Conservation (phyloP, 148 eudicot genomes). For the Fagopyrum tataricum region DNA sequence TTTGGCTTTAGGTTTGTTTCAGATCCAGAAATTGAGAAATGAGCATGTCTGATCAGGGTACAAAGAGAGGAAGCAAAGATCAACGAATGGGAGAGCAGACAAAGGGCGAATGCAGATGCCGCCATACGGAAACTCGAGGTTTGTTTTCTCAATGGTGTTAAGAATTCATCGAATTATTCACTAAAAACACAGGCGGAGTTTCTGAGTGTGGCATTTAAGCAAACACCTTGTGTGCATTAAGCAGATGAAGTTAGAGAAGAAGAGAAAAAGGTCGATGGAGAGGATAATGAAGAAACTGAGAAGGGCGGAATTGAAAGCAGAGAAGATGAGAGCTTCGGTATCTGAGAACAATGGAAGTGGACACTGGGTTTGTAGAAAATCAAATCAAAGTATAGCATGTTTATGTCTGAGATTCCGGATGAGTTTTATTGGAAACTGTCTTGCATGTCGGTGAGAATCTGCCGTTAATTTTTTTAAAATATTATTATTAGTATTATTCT, state of each 20-base stretch:
- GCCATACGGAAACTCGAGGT: slow-evolving; percentile 80
- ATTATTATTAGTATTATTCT: too few relatives aligned
- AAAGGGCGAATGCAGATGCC: slow-evolving; percentile 88
- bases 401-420: neutral
- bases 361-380: neutral
- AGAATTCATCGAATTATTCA: neutral
- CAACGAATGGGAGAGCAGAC: slow-evolving; percentile 79
- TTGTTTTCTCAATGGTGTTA: neutral
- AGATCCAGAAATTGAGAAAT: slow-evolving; percentile 27
- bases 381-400: neutral
- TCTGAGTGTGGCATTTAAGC: neutral
- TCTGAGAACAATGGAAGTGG: slow-evolving; percentile 12
- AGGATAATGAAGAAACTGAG: slow-evolving; percentile 59
- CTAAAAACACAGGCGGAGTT: too few relatives aligned
- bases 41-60: slow-evolving; percentile 42
- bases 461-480: too few relatives aligned
- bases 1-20: too few relatives aligned
- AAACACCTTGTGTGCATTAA: slow-evolving; percentile 1
- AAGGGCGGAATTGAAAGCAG: slow-evolving; percentile 59
- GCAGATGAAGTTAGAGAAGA: slow-evolving; percentile 84
- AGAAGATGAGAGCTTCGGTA: slow-evolving; percentile 51
- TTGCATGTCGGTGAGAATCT: slow-evolving; percentile 6
- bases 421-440: neutral
- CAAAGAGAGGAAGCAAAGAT: slow-evolving; percentile 75
- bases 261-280: slow-evolving; percentile 55